phyloP scores from a whole-genome alignment of 352 stramenopile species.

The Globisporangium radiosum region DNA sequence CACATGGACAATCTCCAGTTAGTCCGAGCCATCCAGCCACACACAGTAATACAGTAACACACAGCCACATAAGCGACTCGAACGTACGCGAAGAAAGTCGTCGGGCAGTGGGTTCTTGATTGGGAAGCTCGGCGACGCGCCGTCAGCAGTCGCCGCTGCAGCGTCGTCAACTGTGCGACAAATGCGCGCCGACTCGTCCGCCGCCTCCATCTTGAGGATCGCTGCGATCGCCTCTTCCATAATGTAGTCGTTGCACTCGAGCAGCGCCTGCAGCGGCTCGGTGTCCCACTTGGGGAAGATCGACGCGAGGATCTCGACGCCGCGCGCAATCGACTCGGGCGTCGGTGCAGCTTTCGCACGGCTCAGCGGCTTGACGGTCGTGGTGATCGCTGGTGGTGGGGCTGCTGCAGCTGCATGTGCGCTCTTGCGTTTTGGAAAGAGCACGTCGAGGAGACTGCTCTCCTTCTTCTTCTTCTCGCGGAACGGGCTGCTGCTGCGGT shows the following conservation, averaged over 20 bases:
- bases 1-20: neutral
- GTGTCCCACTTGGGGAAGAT: conserved; percentile 82
- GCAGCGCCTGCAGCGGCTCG: conserved; percentile 54
- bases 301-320: conserved; percentile 64
- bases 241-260: conserved; percentile 67
- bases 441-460: conserved; percentile 11
- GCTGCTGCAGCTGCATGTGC: neutral
- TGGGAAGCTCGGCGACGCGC: conserved; percentile 18
- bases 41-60: neutral
- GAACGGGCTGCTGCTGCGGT: conserved; percentile 8
- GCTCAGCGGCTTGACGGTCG: conserved; percentile 2
- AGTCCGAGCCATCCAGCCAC: neutral
- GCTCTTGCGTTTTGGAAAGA: conserved; percentile 15
- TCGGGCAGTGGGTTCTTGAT: conserved; percentile 72
- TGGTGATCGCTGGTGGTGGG: neutral
- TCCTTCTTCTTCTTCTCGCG: conserved; percentile 12
- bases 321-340: conserved; percentile 40
- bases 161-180: conserved; percentile 1
- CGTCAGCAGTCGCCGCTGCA: conserved; percentile 3
- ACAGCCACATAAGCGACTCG: neutral
- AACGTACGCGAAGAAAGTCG: conserved; percentile 66
- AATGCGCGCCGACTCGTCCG: conserved; percentile 22
- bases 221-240: conserved; percentile 81
- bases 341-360: conserved; percentile 20
- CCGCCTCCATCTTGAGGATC: conserved; percentile 72